Conservation (phyloP, 1,139 yeast genomes). For the Debaryomycetaceae sp. region DNA sequence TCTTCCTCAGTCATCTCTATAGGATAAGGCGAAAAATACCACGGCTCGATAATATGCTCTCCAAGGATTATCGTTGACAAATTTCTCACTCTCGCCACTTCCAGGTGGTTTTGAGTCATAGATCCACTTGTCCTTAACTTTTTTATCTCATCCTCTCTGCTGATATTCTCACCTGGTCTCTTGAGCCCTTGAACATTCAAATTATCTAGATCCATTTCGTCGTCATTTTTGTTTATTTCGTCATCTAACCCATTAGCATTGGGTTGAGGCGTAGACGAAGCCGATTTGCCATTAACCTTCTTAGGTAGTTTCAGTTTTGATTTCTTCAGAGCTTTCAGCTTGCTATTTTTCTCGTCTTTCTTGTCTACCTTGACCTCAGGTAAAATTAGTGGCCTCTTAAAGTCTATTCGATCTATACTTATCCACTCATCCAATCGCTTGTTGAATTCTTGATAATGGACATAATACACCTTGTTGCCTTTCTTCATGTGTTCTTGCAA, state of each 20-base stretch:
- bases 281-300: constrained; percentile 6
- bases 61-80: constrained; percentile 78
- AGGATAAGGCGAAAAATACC: constrained; percentile 99
- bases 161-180: constrained; percentile 64
- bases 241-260: constrained; percentile 17
- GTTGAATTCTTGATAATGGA: constrained; percentile 91
- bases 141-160: constrained; percentile 88
- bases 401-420: constrained; percentile 64
- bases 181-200: constrained; percentile 79
- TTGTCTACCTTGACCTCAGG: constrained; percentile 65
- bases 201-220: constrained; percentile 82
- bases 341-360: constrained; percentile 28
- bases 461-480: constrained; percentile 79
- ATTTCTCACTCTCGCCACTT: constrained; percentile 88
- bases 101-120: constrained; percentile 89
- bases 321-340: constrained; percentile 20
- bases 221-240: constrained; percentile 38
- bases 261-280: constrained; percentile 20
- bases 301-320: constrained; percentile 21
- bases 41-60: constrained; percentile 89
- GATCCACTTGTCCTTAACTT: constrained; percentile 91
- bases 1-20: constrained; percentile 91
- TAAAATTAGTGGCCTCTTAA: constrained; percentile 59
- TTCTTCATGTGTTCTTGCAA: constrained; percentile 73
- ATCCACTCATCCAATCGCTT: constrained; percentile 94